Base-by-base conservation (phyloP, 257 asterid species). In the Penstemon newberryi region DNA sequence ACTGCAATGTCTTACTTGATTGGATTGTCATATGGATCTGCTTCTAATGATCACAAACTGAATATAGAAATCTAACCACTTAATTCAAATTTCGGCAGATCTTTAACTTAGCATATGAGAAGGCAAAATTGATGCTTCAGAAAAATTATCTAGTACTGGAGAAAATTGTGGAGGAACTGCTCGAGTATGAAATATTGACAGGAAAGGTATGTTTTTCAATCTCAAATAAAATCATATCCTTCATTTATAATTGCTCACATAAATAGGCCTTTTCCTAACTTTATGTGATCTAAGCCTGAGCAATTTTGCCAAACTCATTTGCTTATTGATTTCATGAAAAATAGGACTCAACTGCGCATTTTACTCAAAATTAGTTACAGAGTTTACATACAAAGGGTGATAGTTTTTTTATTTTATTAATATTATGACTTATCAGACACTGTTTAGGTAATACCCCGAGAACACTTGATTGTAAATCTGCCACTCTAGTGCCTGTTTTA, bases 111-210 rank as follows among this genome's bases (percentile, higher is more conserved):
- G 97, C 97, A 69, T 90, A 86, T 60, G 92, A 90, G 56, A 93
- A 84, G 82, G 96, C 99, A 19, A 88, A 77, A 79, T 25, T 18
- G 67, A 81, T 93, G 80, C 85, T 93, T 54, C 94, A 80, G 84
- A 84, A 77, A 70, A 93, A 93, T 75, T 77, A 73, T 39, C 37
- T 42, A 56, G 91, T 80, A 73, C 88, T 93, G 73, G 96, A 93
- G 85, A 87, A 85, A 72, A 80, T 93, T 74, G 99, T 88, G 59
- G 92, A 85, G 73, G 97, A 93, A 72, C 82, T 93, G 79, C 85
- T 93, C 11, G 82, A 88, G 72, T 84, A 73, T 59, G 99, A 93
- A 81, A 79, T 93, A 68, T 80, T 93, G 80, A 76, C 91, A 1
- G 95, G 95, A 78, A 90, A 88, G 92, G 98, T 90, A 84, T 80